Evolutionary conservation across 768 basidiomycete species (phyloP).

Genomic region (Leucogyrophana mollusca): DNA sequence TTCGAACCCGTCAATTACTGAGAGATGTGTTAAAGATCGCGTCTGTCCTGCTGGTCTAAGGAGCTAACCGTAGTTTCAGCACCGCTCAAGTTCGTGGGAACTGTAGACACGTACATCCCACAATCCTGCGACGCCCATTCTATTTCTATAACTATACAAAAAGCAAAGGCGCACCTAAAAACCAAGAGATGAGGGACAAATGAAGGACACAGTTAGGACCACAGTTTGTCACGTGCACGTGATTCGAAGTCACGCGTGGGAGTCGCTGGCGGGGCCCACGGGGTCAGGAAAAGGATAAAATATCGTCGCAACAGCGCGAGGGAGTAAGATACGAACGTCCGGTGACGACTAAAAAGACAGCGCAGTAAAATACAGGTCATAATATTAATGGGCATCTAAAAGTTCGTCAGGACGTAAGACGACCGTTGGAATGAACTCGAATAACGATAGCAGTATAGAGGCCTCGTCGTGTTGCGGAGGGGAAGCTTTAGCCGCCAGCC

Average conservation of each 20-base stretch:
- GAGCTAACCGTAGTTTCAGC: constrained; percentile 40
- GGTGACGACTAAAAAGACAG: neutral
- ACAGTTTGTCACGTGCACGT: too few species aligned
- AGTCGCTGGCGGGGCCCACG: too few species aligned
- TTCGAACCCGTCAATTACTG: constrained; percentile 73
- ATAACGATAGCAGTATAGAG: neutral
- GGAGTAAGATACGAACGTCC: neutral
- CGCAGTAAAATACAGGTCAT: neutral
- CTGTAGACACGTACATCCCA: constrained; percentile 40
- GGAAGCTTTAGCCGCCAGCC: constrained; percentile 36
- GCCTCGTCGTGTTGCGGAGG: neutral
- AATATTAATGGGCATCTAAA: neutral
- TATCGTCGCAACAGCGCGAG: too few species aligned
- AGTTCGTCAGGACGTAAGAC: neutral
- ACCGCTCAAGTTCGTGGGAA: constrained; percentile 12
- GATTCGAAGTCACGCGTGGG: too few species aligned
- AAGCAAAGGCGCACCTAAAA: too few species aligned
- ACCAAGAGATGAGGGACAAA: too few species aligned
- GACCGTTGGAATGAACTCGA: neutral
- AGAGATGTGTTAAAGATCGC: constrained; percentile 75
- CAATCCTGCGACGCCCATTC: constrained; percentile 49
- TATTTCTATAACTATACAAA: too few species aligned
- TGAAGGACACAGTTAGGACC: too few species aligned
- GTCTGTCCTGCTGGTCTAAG: constrained; percentile 68
- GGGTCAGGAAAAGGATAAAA: too few species aligned